Base-by-base conservation (phyloP, 345 rosid species). In the Psidium friedrichsthalianum region DNA sequence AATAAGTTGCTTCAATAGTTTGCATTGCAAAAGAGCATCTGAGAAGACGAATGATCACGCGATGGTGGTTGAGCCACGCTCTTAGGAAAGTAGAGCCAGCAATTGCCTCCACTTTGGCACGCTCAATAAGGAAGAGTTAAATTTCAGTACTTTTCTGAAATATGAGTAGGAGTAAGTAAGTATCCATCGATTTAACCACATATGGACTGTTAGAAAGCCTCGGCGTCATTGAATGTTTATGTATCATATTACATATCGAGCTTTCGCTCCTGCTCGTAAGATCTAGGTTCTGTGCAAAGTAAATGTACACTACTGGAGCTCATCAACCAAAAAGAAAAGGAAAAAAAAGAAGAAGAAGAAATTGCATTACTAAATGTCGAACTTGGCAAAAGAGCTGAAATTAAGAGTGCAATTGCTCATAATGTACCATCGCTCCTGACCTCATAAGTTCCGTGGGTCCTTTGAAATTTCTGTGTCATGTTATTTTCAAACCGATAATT, bases 211-310 rank as follows among this genome's bases (percentile, higher is more conserved):
- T 32, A 1, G 12, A 16, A 1, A 64, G 20, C 12, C 40, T 32
- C 1, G 7, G 11, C 29, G 5, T 64, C 9, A 16, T 64, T 32
- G 76, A 16, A 64, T 16, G 2, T 29, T 64, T 32, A 64, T 64
- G 0, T 32, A 32, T 69, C 20, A 0, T 32, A 32, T 3, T 32
- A 32, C 6, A 32, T 32, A 11, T 69, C 42, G 12, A 69, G 78
- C 3, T 56, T 56, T 56, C 12, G 2, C 58, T 36, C 3, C 3
- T 2, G 13, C 36, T 0, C 0, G 0, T 69, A 69, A 18, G 47
- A 69, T 69, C 21, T 5, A 4, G 1, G 7, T 69, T 69, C 42
- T 1, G 2, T 16, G 3, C 40, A 32, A 69, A 18, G 12, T 69
- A 32, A 69, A 69, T 11, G 11, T 4, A 36, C 11, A 5, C 6